These are phyloP conservation scores for Glycine latifolia DNA, from an alignment of 306 rosid species.

Conservation along the genomic window DNA sequence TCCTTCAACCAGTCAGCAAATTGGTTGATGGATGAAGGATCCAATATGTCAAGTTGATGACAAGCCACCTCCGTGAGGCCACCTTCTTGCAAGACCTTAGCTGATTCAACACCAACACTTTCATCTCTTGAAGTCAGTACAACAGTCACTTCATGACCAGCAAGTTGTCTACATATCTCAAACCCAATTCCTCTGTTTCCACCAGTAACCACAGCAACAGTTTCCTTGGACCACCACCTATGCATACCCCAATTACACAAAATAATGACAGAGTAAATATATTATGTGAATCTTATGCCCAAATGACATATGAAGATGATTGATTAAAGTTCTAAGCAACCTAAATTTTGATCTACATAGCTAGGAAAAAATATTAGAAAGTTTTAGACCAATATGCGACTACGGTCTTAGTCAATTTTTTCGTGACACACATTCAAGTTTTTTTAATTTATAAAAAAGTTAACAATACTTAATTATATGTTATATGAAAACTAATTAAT, in stretches of 20 bases:
- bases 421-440: too few relatives aligned
- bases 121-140: conserved; percentile 82
- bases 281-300: too few relatives aligned
- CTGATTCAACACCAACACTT: conserved; percentile 83
- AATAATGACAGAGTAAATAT: too few relatives aligned
- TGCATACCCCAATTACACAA: not conserved
- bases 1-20: conserved; percentile 78
- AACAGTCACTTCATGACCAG: conserved; percentile 80
- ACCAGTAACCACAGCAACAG: conserved; percentile 93
- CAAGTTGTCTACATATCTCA: conserved; percentile 82
- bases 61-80: conserved; percentile 68
- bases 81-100: conserved; percentile 90
- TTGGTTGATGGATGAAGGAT: conserved; percentile 62
- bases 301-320: too few relatives aligned
- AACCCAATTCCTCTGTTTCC: conserved; percentile 96
- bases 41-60: conserved; percentile 87
- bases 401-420: too few relatives aligned
- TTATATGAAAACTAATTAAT: too few relatives aligned
- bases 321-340: too few relatives aligned
- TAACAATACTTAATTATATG: too few relatives aligned
- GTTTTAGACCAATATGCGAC: too few relatives aligned
- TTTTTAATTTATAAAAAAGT: too few relatives aligned
- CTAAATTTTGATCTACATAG: too few relatives aligned
- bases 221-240: conserved; percentile 98
- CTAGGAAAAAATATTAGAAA: too few relatives aligned